Evolutionary conservation across 805 yeast genomes (phyloP).

Genomic region (Barnettozyma siamensis): DNA sequence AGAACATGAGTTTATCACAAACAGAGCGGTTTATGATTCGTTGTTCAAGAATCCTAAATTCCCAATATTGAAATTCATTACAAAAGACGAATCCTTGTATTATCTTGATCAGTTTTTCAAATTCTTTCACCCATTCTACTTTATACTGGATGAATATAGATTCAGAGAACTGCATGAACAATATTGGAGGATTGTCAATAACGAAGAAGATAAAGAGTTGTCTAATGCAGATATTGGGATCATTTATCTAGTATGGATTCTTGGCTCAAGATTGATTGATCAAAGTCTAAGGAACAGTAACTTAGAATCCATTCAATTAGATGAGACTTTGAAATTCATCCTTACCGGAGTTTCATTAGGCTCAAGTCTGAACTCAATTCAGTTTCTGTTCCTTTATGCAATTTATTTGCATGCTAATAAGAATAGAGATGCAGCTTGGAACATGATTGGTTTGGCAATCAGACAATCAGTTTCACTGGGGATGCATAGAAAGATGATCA

Average conservation of each 20-base stretch:
- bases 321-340: constrained; percentile 37
- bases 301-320: constrained; percentile 26
- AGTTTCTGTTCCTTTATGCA: constrained; percentile 36
- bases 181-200: constrained; percentile 29
- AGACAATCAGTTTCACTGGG: constrained; percentile 46
- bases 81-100: constrained; percentile 31
- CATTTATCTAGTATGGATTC: constrained; percentile 40
- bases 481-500: constrained; percentile 35
- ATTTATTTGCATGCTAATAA: constrained; percentile 39
- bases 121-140: constrained; percentile 39
- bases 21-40: constrained; percentile 8
- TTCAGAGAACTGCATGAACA: constrained; percentile 31
- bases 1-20: constrained; percentile 9
- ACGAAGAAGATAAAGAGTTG: constrained; percentile 7
- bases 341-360: constrained; percentile 39
- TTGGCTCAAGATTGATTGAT: constrained; percentile 22
- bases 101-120: constrained; percentile 35
- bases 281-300: constrained; percentile 9
- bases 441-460: constrained; percentile 40
- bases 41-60: constrained; percentile 24
- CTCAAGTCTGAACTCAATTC: constrained; percentile 40
- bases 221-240: constrained; percentile 31
- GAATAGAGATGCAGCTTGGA: constrained; percentile 44
- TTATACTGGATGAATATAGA: constrained; percentile 32
- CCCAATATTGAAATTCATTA: constrained; percentile 33